Evolutionary conservation across 495 filamentous ascomycete species (phyloP).

Genomic region (Trichoderma parareesei): DNA sequence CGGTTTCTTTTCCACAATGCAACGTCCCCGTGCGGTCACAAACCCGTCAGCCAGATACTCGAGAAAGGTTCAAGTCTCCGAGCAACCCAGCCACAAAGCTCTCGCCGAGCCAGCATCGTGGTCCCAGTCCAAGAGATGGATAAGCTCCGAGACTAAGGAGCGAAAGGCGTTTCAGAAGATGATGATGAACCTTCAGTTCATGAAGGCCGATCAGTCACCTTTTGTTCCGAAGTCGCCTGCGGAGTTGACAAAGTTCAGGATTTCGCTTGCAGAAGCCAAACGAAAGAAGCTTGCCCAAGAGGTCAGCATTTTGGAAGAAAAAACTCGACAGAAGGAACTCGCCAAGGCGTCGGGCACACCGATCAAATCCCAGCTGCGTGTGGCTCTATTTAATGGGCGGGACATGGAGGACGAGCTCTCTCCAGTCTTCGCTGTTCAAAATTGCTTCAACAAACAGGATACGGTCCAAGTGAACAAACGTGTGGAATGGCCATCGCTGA

Average conservation of each 20-base stretch:
- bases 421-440: conserved; percentile 9
- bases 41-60: background rate
- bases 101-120: background rate
- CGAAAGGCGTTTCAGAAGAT: conserved; percentile 9
- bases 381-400: background rate
- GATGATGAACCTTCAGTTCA: conserved; percentile 6
- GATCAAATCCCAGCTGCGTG: background rate
- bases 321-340: background rate
- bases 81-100: background rate
- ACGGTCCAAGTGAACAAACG: background rate
- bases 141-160: conserved; percentile 10
- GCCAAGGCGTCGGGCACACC: background rate
- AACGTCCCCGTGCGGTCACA: background rate
- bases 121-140: conserved; percentile 13
- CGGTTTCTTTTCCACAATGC: background rate
- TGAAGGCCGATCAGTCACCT: conserved; percentile 10
- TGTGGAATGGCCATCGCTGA: conserved; percentile 10
- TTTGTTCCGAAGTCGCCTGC: conserved; percentile 9
- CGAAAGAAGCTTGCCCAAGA: background rate
- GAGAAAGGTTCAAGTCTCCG: background rate
- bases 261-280: conserved; percentile 1
- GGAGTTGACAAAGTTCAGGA: conserved; percentile 1
- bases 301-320: background rate
- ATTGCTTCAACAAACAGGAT: conserved; percentile 11
- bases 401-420: conserved; percentile 2